These are phyloP conservation scores for Vaccinium myrtillus DNA, from an alignment of 148 eudicot genomes.

Conservation along the genomic window DNA sequence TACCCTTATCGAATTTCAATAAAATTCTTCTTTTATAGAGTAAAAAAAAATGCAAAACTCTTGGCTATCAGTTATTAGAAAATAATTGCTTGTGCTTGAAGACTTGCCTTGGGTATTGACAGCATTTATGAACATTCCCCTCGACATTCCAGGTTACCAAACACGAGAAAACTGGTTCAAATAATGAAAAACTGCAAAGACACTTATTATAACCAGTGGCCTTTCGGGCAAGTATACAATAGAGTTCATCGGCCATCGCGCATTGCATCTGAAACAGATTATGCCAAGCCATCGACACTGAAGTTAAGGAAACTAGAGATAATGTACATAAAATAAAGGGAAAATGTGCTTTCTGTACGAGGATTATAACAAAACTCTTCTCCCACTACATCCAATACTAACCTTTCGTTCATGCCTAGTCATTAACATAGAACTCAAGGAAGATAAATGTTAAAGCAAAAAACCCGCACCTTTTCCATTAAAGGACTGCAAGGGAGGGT, in stretches of 20 bases:
- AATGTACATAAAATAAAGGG: not conserved
- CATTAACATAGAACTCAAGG: too few species aligned
- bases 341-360: not conserved
- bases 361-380: not conserved
- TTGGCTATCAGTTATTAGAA: not conserved
- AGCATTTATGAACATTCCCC: not conserved
- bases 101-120: not conserved
- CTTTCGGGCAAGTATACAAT: not conserved
- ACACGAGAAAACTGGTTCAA: not conserved
- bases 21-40: too few species aligned
- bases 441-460: too few species aligned
- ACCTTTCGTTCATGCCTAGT: too few species aligned
- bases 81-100: not conserved
- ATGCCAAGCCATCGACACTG: not conserved
- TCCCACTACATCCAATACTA: too few species aligned
- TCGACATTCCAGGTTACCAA: not conserved
- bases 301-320: not conserved
- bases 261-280: not conserved
- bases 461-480: constrained; percentile 40
- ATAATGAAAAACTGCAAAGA: not conserved
- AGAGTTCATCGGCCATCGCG: not conserved
- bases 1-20: too few species aligned
- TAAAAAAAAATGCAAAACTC: not conserved
- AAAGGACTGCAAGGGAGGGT: constrained; percentile 62
- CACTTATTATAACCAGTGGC: not conserved